Conservation (phyloP, 768 basidiomycete genomes). For the Trametes meyenii region DNA sequence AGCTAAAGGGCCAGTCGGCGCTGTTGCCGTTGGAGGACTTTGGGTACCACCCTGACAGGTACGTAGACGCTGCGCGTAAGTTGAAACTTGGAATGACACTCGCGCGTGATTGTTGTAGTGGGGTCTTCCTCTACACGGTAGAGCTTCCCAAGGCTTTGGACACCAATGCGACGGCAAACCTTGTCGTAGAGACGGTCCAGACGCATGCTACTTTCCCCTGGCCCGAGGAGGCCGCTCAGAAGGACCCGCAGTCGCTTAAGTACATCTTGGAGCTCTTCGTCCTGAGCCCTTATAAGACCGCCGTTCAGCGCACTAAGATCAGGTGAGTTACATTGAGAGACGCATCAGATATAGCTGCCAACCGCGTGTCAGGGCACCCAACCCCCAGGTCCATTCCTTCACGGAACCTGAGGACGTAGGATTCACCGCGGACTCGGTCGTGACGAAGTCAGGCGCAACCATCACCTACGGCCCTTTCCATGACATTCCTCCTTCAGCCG, state of each 20-base stretch:
- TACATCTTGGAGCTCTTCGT: conserved; percentile 80
- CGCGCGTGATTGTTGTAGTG: conserved; percentile 25
- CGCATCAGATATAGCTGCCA: neutral
- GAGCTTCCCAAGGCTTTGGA: conserved; percentile 62
- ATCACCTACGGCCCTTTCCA: conserved; percentile 90
- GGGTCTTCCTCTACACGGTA: conserved; percentile 60
- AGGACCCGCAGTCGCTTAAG: conserved; percentile 77
- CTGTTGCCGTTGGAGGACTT: conserved; percentile 55
- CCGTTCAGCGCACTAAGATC: conserved; percentile 85
- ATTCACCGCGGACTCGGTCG: conserved; percentile 62
- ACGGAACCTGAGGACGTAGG: conserved; percentile 64
- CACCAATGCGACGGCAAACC: conserved; percentile 63
- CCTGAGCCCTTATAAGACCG: conserved; percentile 80
- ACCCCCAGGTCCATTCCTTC: conserved; percentile 71
- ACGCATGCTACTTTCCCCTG: conserved; percentile 79
- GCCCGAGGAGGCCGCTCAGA: conserved; percentile 73
- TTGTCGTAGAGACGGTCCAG: conserved; percentile 79
- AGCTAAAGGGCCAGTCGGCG: conserved; percentile 68
- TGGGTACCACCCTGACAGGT: conserved; percentile 55
- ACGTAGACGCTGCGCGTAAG: conserved; percentile 31
- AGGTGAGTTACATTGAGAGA: conserved; percentile 52
- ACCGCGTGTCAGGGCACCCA: conserved; percentile 54
- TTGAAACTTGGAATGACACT: neutral
- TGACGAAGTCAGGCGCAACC: conserved; percentile 75
- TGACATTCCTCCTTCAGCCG: conserved; percentile 67